Percentiles rank a stretch among this genome's conserved stretches.
phyloP scores from a whole-genome alignment of 805 yeast species.

The Wickerhamiella australiensis region DNA sequence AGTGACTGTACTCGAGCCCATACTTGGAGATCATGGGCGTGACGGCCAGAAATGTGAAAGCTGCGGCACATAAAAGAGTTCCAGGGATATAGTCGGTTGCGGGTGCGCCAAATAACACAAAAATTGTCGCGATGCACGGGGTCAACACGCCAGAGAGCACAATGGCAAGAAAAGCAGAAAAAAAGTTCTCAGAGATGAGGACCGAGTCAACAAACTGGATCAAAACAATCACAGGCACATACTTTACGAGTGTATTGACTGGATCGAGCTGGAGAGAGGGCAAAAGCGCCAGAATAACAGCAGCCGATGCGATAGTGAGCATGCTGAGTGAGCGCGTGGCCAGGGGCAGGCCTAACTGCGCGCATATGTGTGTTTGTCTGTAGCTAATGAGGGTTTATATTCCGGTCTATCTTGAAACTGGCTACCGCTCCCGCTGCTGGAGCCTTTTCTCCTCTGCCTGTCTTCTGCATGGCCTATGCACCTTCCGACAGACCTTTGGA shows the following conservation, averaged over 20 bases:
- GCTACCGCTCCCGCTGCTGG: no score
- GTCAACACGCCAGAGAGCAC: constrained; percentile 25
- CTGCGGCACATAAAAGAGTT: constrained; percentile 50
- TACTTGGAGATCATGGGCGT: constrained; percentile 52
- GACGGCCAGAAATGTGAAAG: constrained; percentile 45
- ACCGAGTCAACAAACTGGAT: background rate
- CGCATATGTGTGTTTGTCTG: no score
- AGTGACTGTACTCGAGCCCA: constrained; percentile 38
- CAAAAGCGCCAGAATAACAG: constrained; percentile 4
- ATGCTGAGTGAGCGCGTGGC: background rate
- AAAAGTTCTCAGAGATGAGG: constrained; percentile 15
- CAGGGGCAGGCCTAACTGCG: background rate
- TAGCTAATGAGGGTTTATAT: no score
- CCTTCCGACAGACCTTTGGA: no score
- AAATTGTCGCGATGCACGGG: constrained; percentile 23
- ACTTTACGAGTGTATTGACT: background rate
- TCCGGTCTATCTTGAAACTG: no score
- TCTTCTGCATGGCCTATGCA: no score
- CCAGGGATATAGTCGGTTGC: constrained; percentile 39
- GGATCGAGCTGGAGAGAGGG: background rate
- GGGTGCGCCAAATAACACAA: constrained; percentile 76
- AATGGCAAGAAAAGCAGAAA: constrained; percentile 24
- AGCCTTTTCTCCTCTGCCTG: no score
- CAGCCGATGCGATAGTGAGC: constrained; percentile 7
- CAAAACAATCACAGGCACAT: background rate